Evolutionary conservation across 805 yeast species (phyloP).

Genomic region (Candida coleopterorum): DNA sequence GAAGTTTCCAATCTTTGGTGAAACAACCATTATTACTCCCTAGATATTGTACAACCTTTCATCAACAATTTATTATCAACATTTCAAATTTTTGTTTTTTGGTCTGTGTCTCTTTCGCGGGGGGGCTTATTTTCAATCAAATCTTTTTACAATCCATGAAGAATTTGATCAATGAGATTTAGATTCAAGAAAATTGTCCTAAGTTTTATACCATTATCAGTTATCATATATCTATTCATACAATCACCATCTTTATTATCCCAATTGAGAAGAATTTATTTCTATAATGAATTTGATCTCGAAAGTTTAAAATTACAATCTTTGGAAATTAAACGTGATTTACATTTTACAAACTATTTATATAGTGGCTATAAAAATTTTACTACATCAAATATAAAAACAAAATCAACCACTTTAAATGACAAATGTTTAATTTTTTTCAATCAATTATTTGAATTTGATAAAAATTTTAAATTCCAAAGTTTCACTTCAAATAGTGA

Average conservation of each 20-base stretch:
- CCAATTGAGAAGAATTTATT: background rate
- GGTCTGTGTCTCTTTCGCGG: too few relatives aligned
- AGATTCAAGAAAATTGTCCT: background rate
- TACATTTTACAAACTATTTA: conserved; percentile 24
- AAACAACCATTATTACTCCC: too few relatives aligned
- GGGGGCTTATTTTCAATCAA: too few relatives aligned
- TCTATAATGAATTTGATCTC: conserved; percentile 7
- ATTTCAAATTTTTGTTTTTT: too few relatives aligned
- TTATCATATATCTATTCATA: background rate
- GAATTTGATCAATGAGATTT: conserved; percentile 5
- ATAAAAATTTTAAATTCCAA: conserved; percentile 23
- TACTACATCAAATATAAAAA: conserved; percentile 5
- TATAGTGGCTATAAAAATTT: conserved; percentile 18
- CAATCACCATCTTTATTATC: background rate
- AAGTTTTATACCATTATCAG: background rate
- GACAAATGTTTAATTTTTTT: conserved; percentile 25
- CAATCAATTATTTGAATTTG: conserved; percentile 12
- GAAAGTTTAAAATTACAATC: conserved; percentile 12
- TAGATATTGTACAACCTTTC: too few relatives aligned
- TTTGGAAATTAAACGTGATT: conserved; percentile 9
- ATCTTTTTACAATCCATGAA: background rate
- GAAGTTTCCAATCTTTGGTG: too few relatives aligned
- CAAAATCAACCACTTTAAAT: conserved; percentile 12
- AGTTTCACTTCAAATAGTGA: conserved; percentile 4
- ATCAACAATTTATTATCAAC: too few relatives aligned